phyloP scores from a whole-genome alignment of 23 red algal species.

The Pyropia yezoensis region DNA sequence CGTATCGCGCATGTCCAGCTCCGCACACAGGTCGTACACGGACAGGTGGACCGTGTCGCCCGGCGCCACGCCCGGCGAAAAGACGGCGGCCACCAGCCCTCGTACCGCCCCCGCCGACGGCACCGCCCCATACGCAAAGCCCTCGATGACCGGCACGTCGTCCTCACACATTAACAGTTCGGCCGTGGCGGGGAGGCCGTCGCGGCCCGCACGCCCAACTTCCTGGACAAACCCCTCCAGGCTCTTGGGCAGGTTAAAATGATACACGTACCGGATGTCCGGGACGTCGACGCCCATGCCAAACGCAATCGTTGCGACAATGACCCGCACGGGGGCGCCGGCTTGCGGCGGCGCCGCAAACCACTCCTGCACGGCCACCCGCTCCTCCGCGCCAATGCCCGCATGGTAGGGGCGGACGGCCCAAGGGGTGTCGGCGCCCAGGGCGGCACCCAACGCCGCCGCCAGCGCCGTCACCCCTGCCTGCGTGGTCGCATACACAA shows the following conservation, averaged over 20 bases:
- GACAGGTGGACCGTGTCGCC: conserved; percentile 27
- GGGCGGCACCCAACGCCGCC: conserved; percentile 13
- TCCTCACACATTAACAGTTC: conserved; percentile 43
- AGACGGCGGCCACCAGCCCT: conserved; percentile 2
- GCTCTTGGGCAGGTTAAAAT: conserved; percentile 67
- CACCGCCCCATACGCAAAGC: conserved; percentile 28
- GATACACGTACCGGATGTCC: conserved; percentile 76
- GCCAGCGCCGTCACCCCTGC: conserved; percentile 57
- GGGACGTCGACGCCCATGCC: conserved; percentile 98
- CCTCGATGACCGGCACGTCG: conserved; percentile 45
- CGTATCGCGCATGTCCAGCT: conserved; percentile 48
- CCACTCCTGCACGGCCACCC: conserved; percentile 42
- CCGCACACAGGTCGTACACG: conserved; percentile 27
- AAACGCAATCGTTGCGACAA: conserved; percentile 97
- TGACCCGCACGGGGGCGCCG: conserved; percentile 27
- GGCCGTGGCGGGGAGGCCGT: conserved; percentile 44
- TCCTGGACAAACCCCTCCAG: conserved; percentile 81
- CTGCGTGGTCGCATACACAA: conserved; percentile 78
- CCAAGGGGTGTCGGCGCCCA: conserved; percentile 13
- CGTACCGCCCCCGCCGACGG: conserved; percentile 4
- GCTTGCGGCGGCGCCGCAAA: conserved; percentile 11
- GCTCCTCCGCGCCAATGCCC: conserved; percentile 69
- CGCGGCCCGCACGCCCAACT: conserved; percentile 77
- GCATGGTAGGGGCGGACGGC: conserved; percentile 55
- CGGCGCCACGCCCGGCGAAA: conserved; percentile 3